Percentiles rank a stretch among this genome's conserved stretches.
These are phyloP conservation scores for Candida maris DNA, from an alignment of 805 yeast genomes.

Conservation along the genomic window DNA sequence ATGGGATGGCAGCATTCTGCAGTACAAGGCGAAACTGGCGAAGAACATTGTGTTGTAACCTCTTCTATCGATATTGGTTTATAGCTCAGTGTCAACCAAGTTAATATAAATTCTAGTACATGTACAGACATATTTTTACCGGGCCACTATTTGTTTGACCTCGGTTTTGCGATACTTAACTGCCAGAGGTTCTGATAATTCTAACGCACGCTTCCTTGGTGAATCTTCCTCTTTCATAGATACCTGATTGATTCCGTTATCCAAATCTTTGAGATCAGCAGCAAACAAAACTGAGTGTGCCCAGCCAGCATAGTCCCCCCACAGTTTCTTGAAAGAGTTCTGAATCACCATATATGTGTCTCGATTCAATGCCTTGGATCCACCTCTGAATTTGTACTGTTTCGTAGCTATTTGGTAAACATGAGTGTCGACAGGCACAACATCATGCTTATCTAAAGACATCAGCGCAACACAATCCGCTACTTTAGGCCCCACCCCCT, in stretches of 20 bases:
- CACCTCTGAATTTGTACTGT: constrained; percentile 59
- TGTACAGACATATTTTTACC: neutral
- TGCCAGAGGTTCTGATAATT: neutral
- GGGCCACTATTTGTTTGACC: neutral
- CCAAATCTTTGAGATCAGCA: constrained; percentile 69
- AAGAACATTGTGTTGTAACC: constrained; percentile 73
- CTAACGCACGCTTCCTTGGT: constrained; percentile 1
- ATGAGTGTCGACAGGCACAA: constrained; percentile 95
- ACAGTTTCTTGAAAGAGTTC: constrained; percentile 53
- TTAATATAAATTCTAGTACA: too few species aligned
- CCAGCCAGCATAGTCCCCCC: constrained; percentile 98
- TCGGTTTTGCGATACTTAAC: constrained; percentile 1
- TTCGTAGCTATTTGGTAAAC: constrained; percentile 85
- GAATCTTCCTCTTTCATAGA: constrained; percentile 5
- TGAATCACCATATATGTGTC: constrained; percentile 56
- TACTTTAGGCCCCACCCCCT: constrained; percentile 96
- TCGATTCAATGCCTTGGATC: constrained; percentile 44
- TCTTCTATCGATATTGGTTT: neutral
- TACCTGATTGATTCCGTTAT: constrained; percentile 54
- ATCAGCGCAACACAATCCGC: constrained; percentile 95
- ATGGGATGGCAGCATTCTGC: constrained; percentile 91
- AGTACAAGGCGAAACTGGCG: constrained; percentile 93
- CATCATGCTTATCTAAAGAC: constrained; percentile 81
- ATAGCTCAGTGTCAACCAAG: neutral
- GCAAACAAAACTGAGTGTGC: constrained; percentile 94